phyloP scores from a whole-genome alignment of 495 filamentous ascomycete species.

The Schizothecium vesticola region DNA sequence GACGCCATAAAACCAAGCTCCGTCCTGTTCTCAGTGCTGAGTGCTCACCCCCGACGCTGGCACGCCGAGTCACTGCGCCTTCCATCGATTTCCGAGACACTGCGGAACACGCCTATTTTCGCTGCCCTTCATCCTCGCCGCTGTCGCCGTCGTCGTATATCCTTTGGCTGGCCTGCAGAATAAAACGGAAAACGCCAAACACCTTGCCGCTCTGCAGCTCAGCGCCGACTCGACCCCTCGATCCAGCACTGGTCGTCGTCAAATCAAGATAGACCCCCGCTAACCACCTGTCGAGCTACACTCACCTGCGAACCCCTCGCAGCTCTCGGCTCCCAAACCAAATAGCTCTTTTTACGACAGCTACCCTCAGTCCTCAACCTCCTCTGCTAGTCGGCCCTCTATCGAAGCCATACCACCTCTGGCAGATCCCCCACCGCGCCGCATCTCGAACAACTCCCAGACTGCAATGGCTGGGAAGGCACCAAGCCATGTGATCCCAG shows the following conservation, averaged over 20 bases:
- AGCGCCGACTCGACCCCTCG: background rate
- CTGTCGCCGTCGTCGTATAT: background rate
- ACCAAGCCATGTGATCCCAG: slow-evolving; percentile 25
- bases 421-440: slow-evolving; percentile 22
- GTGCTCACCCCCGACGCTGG: background rate
- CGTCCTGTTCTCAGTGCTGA: slow-evolving; percentile 1
- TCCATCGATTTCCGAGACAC: slow-evolving; percentile 6
- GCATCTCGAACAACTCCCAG: background rate
- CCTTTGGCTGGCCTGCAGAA: background rate
- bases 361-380: background rate
- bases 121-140: background rate
- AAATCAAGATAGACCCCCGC: background rate
- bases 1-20: slow-evolving; percentile 15
- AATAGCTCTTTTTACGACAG: background rate
- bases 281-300: background rate
- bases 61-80: background rate
- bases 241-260: background rate
- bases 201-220: background rate
- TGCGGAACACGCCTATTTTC: background rate
- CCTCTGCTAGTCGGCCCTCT: slow-evolving; percentile 26
- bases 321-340: slow-evolving; percentile 11
- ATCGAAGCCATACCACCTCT: slow-evolving; percentile 39
- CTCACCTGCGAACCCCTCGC: background rate
- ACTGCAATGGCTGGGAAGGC: slow-evolving; percentile 27
- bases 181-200: background rate